Conservation (phyloP, 2,329 filamentous ascomycete species). For the Sarocladium kiliense region DNA sequence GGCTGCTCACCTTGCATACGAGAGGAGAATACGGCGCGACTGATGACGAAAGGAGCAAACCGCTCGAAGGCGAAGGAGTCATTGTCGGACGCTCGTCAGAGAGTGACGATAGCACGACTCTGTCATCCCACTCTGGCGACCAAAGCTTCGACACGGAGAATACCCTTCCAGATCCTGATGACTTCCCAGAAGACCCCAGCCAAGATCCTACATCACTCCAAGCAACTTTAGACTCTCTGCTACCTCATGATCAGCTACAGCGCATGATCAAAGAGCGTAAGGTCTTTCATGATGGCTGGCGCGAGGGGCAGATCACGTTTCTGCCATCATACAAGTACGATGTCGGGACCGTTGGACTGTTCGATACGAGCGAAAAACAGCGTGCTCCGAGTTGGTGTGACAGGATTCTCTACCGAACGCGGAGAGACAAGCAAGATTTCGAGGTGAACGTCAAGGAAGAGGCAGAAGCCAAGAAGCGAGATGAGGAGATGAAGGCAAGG, state of each 20-base stretch:
- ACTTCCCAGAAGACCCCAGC: constrained; percentile 61
- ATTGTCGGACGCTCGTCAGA: constrained; percentile 41
- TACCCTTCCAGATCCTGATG: constrained; percentile 56
- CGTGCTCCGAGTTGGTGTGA: constrained; percentile 96
- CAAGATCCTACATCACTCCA: constrained; percentile 82
- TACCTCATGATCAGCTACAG: constrained; percentile 84
- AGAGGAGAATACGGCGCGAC: constrained; percentile 62
- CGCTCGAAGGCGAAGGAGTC: constrained; percentile 42
- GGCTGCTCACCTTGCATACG: constrained; percentile 77
- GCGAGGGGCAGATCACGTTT: constrained; percentile 82
- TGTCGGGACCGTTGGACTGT: constrained; percentile 83
- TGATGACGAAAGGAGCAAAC: constrained; percentile 21
- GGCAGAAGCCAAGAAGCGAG: constrained; percentile 62
- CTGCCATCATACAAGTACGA: constrained; percentile 98
- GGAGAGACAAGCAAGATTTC: constrained; percentile 62
- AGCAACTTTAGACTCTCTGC: constrained; percentile 78
- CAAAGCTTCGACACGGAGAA: constrained; percentile 34
- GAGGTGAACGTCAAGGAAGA: constrained; percentile 60
- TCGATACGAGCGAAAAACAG: constrained; percentile 93
- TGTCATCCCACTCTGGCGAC: constrained; percentile 26
- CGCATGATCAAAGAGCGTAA: constrained; percentile 70
- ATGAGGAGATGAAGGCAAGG: constrained; percentile 79
- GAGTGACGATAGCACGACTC: constrained; percentile 36
- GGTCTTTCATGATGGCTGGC: constrained; percentile 87
- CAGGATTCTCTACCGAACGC: constrained; percentile 80